Evolutionary conservation across 1,284 basidiomycete species (phyloP).

Genomic region (Inonotus obliquus): DNA sequence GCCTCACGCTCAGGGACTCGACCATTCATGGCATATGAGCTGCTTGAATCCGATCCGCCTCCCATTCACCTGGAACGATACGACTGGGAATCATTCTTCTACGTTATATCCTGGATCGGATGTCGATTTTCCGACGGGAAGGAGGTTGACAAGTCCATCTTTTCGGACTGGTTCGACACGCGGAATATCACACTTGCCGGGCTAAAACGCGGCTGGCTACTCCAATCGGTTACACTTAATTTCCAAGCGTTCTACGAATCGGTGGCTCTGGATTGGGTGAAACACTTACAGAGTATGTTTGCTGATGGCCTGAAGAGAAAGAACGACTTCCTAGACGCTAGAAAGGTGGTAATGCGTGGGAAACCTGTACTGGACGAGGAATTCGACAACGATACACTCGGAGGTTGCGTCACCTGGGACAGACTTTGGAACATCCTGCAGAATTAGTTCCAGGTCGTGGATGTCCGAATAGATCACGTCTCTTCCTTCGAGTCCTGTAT

Average conservation of each 20-base stretch:
- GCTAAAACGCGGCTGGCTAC: background rate
- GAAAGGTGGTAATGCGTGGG: background rate
- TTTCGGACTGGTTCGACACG: background rate
- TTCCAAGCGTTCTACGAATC: background rate
- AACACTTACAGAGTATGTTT: background rate
- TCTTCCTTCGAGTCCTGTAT: too few species aligned
- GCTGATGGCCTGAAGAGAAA: background rate
- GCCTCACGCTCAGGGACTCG: background rate
- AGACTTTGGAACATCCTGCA: background rate
- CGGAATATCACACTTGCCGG: background rate
- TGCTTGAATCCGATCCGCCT: background rate
- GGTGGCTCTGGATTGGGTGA: background rate
- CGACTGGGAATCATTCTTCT: conserved; percentile 6
- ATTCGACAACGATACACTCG: background rate
- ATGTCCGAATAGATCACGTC: too few species aligned
- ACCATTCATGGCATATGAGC: background rate
- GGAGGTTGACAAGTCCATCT: background rate
- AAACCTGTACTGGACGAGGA: background rate
- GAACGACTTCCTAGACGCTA: background rate
- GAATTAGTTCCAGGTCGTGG: too few species aligned
- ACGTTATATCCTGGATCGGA: conserved; percentile 1
- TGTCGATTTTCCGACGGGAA: background rate
- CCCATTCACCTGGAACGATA: background rate
- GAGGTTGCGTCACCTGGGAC: background rate
- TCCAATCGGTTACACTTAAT: background rate